phyloP scores from a whole-genome alignment of 495 filamentous ascomycete genomes.

The Hyaloscypha hepaticicola region DNA sequence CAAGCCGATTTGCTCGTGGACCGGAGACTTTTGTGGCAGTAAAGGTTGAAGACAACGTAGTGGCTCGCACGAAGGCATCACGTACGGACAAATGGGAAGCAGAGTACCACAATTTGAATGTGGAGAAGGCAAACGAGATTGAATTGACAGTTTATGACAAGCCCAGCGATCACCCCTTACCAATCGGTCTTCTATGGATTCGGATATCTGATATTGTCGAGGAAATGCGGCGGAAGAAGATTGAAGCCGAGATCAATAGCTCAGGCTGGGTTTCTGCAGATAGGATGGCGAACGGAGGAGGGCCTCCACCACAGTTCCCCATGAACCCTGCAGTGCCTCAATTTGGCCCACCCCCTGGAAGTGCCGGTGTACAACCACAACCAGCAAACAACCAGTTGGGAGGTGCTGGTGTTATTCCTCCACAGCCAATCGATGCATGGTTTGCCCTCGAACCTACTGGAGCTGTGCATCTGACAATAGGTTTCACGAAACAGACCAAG shows the following conservation, averaged over 20 bases:
- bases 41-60: conserved; percentile 92
- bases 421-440: conserved; percentile 86
- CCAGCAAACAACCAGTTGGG: conserved; percentile 7
- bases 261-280: conserved; percentile 97
- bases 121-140: conserved; percentile 98
- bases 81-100: conserved; percentile 88
- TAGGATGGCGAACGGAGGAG: conserved; percentile 69
- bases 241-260: conserved; percentile 87
- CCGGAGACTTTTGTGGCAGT: conserved; percentile 94
- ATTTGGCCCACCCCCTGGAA: conserved; percentile 37
- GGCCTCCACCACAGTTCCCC: conserved; percentile 51
- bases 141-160: conserved; percentile 98
- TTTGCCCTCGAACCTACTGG: conserved; percentile 95
- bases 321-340: conserved; percentile 47
- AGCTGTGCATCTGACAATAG: conserved; percentile 80
- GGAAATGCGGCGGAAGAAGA: conserved; percentile 95
- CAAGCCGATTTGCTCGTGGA: conserved; percentile 79
- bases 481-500: conserved; percentile 71
- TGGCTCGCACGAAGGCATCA: conserved; percentile 83
- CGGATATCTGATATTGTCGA: conserved; percentile 96
- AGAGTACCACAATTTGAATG: conserved; percentile 84
- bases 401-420: conserved; percentile 42
- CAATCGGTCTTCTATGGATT: conserved; percentile 95
- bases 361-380: conserved; percentile 18
- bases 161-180: conserved; percentile 76